These are phyloP conservation scores for Nemania bipapillata DNA, from an alignment of 2,329 filamentous ascomycete species.

Conservation along the genomic window DNA sequence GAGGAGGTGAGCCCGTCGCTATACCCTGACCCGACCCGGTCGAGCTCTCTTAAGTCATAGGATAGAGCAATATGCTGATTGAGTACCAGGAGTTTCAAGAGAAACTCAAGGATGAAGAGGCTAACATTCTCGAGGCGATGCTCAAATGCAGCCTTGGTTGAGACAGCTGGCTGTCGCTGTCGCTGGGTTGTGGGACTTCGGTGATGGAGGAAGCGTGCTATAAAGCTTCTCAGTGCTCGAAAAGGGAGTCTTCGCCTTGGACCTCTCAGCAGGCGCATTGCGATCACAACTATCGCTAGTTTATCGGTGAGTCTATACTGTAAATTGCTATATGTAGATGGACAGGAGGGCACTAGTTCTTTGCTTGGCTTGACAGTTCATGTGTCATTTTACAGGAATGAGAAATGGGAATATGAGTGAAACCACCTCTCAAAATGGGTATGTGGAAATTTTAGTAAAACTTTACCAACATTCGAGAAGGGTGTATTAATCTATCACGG, in stretches of 20 bases:
- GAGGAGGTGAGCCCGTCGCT: conserved; percentile 47
- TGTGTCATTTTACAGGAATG: background rate
- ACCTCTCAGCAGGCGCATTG: conserved; percentile 37
- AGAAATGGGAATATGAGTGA: conserved; percentile 1
- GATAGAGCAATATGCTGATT: conserved; percentile 47
- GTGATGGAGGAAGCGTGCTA: conserved; percentile 34
- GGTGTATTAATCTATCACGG: conserved; percentile 23
- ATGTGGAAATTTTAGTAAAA: conserved; percentile 2
- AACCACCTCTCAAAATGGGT: background rate
- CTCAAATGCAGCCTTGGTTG: conserved; percentile 38
- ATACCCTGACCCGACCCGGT: conserved; percentile 21
- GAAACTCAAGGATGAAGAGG: conserved; percentile 46
- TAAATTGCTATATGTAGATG: background rate
- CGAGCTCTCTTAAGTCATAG: conserved; percentile 43
- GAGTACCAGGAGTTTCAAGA: conserved; percentile 47
- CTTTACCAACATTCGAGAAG: conserved; percentile 11
- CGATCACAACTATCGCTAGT: background rate
- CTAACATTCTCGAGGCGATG: conserved; percentile 45
- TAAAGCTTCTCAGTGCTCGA: conserved; percentile 38
- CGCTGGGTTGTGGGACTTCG: conserved; percentile 6
- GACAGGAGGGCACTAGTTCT: background rate
- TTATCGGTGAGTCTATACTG: background rate
- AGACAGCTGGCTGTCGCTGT: conserved; percentile 3
- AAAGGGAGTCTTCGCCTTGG: conserved; percentile 25
- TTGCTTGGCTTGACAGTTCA: background rate